Base-by-base conservation (phyloP, 768 basidiomycete species). In the Termitomyces sp. region DNA sequence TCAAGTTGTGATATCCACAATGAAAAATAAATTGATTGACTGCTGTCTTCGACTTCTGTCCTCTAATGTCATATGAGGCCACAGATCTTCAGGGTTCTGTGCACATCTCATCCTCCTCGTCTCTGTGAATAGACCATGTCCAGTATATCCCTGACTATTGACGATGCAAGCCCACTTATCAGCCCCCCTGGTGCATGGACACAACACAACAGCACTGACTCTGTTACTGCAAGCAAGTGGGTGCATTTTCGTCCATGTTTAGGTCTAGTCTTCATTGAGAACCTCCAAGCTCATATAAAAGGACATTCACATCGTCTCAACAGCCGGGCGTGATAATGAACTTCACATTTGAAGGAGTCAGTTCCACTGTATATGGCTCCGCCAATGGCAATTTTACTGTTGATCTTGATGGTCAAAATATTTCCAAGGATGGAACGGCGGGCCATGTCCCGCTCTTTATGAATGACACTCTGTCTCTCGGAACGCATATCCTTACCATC, bases 261-360 rank as follows among this genome's bases (percentile, higher is more conserved):
- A 7, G 8, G 11, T 36, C 22, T 28, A 2, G 30, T 6, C 38
- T 41, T 18, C 52, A 22, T 33, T 33, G 43, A 54, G 24, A 22
- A 38, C 9, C 36, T 35, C 30, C 6, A 20, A 60, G 58, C 22
- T 60, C 51, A 7, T 56, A 52, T 26, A 1, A 43, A 11, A 18
- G 24, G 16, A 60, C 58, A 32, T 56, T 46, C 36, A 52, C 41
- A 9, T 32, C 44, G 28, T 50, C 54, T 26, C n/a, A 50, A 28
- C 54, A 52, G 30, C 7, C 33, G 16, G 54, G 50, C 11, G 58
- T 54, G n/a, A 55, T 54, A 13, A 51, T 60, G 41, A 44, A 54
- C 13, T 60, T 60, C 26, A 60, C 49, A 13, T 60, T 60, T 20
- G 58, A 60, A 40, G 58, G 58, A 18, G 35, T 45, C 22, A 35